Evolutionary conservation across 441 rosid species (phyloP), one percentile per base, ranked within the genome.

Genomic region (Eutrema salsugineum): DNA sequence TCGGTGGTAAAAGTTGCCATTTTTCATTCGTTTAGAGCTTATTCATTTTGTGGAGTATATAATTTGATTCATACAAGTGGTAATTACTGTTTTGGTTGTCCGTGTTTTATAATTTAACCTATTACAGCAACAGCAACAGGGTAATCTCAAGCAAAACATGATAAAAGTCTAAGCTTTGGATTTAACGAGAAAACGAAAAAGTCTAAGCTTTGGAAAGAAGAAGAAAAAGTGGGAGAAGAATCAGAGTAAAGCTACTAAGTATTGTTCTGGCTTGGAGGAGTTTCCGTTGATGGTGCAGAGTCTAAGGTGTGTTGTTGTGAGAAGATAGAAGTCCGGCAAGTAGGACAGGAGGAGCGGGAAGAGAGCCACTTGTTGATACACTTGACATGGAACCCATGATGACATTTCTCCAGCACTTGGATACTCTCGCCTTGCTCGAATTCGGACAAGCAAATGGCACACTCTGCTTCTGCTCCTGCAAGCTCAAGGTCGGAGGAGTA

Each of bases 391-490:
- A 88, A 93, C 1, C 88, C 95, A 81, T 93, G 98, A 24, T 81
- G 80, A 75, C 97, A 93, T 42, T 66, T 83, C 43, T 73, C 89
- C 68, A 93, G 24, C 30, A 93, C 88, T 69, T 84, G 83, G n/a
- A 93, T 79, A 2, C 69, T 79, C 28, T 90, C 97, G 5, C 95
- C 98, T 43, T 80, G 89, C 30, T 71, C 84, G 61, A 93, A 93
- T 70, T 90, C 97, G 11, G 88, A 77, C 84, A 93, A 80, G 82
- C 98, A 93, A 5, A 93, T 93, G 0, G 88, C 83, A 53, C 98
- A 93, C 71, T 88, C 95, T 24, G 86, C 79, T 57, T 78, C 83
- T 1, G 70, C 78, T 8, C 91, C 93, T 0, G 83, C 83, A 20
- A 87, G 82, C 63, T 84, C 78, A 59, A 84, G 55, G 79, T 81